Percentiles rank a stretch among this genome's conserved stretches.
Conservation (phyloP, 2,329 filamentous ascomycete species). For the Sporothrix globosa region DNA sequence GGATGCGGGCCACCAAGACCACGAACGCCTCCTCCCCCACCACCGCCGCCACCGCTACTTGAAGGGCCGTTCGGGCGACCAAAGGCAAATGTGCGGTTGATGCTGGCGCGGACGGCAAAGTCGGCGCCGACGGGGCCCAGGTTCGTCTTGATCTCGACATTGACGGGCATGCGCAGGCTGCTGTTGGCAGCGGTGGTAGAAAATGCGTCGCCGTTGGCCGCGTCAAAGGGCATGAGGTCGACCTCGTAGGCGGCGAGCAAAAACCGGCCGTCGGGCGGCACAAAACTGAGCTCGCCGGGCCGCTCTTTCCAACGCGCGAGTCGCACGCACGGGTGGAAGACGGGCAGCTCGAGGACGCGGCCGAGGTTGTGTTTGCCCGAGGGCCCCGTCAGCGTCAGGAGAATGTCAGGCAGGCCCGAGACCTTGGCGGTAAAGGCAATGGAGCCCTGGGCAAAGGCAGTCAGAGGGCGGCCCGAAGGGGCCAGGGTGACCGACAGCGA, state of each 20-base stretch:
- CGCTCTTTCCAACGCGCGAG: conserved; percentile 86
- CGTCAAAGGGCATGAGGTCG: conserved; percentile 71
- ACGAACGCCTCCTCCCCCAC: conserved; percentile 27
- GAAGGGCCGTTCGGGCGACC: conserved; percentile 24
- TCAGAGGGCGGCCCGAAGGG: conserved; percentile 83
- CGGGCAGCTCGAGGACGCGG: conserved; percentile 79
- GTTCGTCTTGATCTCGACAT: conserved; percentile 77
- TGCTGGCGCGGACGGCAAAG: conserved; percentile 81
- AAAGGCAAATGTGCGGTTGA: conserved; percentile 65
- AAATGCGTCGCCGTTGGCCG: conserved; percentile 51
- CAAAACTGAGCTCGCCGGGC: conserved; percentile 90
- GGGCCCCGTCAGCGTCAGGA: conserved; percentile 76
- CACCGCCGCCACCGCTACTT: not conserved
- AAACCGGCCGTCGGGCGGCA: conserved; percentile 93
- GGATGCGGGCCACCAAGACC: conserved; percentile 52
- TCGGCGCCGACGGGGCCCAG: conserved; percentile 76
- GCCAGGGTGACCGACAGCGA: conserved; percentile 84
- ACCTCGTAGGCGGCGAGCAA: conserved; percentile 94
- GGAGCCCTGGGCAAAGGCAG: conserved; percentile 85
- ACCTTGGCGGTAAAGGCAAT: conserved; percentile 96
- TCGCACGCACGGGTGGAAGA: conserved; percentile 94
- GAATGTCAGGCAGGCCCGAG: conserved; percentile 89
- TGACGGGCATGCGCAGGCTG: conserved; percentile 75
- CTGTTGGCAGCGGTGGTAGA: conserved; percentile 46
- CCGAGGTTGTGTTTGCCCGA: conserved; percentile 77